Conservation (phyloP, 2,329 filamentous ascomycete species). For the Fusarium papillatum region DNA sequence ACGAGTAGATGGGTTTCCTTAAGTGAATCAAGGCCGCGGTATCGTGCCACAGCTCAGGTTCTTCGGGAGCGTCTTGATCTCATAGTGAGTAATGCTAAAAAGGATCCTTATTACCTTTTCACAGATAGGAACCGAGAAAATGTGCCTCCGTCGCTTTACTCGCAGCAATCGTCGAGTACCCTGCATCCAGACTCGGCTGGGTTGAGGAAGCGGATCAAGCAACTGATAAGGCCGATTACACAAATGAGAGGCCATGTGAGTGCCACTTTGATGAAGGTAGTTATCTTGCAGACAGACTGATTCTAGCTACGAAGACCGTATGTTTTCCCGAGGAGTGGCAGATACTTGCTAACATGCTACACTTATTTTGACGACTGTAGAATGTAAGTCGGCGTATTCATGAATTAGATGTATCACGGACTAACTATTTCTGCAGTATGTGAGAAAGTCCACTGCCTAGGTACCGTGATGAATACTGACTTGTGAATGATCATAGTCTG, state of each 20-base stretch:
- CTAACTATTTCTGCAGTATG: neutral
- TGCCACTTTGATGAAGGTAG: neutral
- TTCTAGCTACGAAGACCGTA: neutral
- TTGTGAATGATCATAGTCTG: neutral
- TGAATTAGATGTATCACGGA: neutral
- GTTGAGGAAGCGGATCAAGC: neutral
- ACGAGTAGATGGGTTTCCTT: neutral
- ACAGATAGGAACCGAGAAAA: neutral
- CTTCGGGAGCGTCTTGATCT: neutral
- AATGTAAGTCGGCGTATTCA: neutral
- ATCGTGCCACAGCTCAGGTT: neutral
- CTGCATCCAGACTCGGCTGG: conserved; percentile 5
- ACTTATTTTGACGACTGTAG: neutral
- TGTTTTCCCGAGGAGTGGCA: neutral
- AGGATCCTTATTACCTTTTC: neutral
- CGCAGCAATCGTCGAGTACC: neutral
- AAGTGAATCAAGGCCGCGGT: neutral
- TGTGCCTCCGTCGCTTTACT: neutral
- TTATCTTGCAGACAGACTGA: neutral
- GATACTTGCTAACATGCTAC: neutral
- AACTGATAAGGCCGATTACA: neutral
- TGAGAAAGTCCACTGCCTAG: neutral
- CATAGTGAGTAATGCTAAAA: neutral
- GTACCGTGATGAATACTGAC: neutral
- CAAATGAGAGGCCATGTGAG: conserved; percentile 16